Evolutionary conservation across 2,329 filamentous ascomycete genomes (phyloP).

Genomic region (Trichocomaceae sp.): DNA sequence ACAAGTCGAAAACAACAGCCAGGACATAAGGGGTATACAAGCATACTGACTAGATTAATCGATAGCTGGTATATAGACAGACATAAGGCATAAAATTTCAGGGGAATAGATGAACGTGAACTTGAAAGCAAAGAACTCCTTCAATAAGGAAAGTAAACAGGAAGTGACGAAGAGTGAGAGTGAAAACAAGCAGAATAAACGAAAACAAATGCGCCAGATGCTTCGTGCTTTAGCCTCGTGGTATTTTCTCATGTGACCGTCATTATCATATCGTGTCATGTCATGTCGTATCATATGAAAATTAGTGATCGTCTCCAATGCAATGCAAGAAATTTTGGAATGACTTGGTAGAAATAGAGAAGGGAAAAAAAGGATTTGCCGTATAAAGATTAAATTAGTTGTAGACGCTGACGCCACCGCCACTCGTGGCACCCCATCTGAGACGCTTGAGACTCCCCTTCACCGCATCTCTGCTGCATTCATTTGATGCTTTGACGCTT

Average conservation of each 20-base stretch:
- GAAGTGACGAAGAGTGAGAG: background rate
- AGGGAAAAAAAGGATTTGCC: background rate
- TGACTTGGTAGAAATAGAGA: background rate
- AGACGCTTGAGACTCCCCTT: conserved; percentile 36
- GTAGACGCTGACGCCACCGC: conserved; percentile 27
- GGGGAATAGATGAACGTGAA: background rate
- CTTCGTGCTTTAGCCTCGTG: background rate
- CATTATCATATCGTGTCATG: background rate
- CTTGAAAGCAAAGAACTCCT: background rate
- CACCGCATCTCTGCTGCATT: conserved; percentile 43
- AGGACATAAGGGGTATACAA: background rate
- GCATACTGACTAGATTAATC: background rate
- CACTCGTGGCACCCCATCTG: conserved; percentile 33
- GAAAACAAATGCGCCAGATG: background rate
- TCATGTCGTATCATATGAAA: background rate
- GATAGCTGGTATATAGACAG: background rate
- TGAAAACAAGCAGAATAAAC: background rate
- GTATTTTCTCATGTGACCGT: conserved; percentile 6
- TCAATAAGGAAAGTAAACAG: background rate
- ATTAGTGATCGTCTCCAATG: background rate
- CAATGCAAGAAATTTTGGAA: background rate
- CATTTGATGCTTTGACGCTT: conserved; percentile 28
- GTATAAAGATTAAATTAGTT: conserved; percentile 1
- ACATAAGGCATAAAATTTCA: background rate
- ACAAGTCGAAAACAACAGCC: background rate